Evolutionary conservation across 1,284 basidiomycete genomes (phyloP), one percentile per base, ranked within the genome.

Genomic region (Moniliophthora roreri): DNA sequence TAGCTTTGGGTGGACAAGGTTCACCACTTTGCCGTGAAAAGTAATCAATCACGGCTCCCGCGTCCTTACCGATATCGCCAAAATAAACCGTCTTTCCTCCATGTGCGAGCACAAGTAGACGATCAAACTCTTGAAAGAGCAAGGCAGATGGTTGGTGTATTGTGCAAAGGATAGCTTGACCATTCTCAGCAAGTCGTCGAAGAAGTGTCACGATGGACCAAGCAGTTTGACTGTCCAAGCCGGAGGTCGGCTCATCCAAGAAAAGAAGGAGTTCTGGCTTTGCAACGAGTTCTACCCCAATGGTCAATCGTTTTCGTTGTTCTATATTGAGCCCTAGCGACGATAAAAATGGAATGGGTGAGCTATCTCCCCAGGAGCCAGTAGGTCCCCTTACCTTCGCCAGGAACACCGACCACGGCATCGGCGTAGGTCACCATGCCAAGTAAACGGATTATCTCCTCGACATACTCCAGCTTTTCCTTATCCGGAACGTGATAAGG

Each of bases 141-240:
- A 78, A 74, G 0, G 74, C 72, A 0, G 74, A 77, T 40, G 86
- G 86, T 63, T 88, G 87, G 65, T 89, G 87, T 57, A 79, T 79
- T 6, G 75, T 77, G 68, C 76, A 78, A 24, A 82, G 68, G 55
- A 80, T 79, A 7, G 76, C 75, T 69, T 87, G 85, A 21, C 87
- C 87, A 52, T 80, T 80, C 51, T 82, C 77, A 45, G 86, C 82
- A 28, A 89, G 76, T 58, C 82, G 81, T 35, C 60, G 57, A 23
- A 63, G 57, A 26, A 63, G 60, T 1, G 49, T 47, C 26, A 59
- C 56, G 34, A 63, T 61, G 21, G 57, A 81, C 80, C 81, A 89
- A 0, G 87, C 86, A 23, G 79, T 82, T 63, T 89, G 86, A 13
- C 83, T 84, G 65, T 89, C 86, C 23, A 89, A 75, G 58, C 87